A percentile compares a stretch with the other conserved stretches of the same genome.
phyloP scores from a whole-genome alignment of 164 flowering plant species.

The Kingdonia uniflora region DNA sequence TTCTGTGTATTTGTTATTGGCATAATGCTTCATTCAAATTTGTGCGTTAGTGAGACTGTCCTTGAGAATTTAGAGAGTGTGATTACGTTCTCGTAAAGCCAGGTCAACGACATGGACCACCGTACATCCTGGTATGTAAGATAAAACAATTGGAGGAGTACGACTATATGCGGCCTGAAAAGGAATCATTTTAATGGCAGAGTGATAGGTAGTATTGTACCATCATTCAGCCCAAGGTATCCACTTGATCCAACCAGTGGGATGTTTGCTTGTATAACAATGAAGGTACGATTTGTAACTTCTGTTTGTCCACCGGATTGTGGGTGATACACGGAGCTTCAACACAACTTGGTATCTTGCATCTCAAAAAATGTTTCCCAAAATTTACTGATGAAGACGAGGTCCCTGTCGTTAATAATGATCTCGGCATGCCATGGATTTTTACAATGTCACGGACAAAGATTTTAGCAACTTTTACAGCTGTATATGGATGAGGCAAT shows the following conservation, averaged over 20 bases:
- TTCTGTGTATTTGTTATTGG: not conserved
- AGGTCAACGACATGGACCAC: not conserved
- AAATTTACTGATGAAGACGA: conserved; percentile 1
- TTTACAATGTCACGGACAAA: not conserved
- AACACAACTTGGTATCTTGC: not conserved
- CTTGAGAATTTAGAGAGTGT: not conserved
- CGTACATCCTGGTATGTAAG: not conserved
- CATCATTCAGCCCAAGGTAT: conserved; percentile 5
- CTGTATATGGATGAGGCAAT: not conserved
- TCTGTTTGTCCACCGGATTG: conserved; percentile 4
- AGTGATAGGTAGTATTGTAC: conserved; percentile 9
- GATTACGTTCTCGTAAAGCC: not conserved
- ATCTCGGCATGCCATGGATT: conserved; percentile 6
- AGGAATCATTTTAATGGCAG: conserved; percentile 2
- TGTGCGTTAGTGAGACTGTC: not conserved
- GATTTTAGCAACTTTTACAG: not conserved
- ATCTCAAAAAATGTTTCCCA: not conserved
- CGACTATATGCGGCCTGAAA: conserved; percentile 4
- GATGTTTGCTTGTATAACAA: not conserved
- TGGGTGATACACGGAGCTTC: conserved; percentile 1
- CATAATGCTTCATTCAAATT: conserved; percentile 1
- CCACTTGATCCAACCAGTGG: not conserved
- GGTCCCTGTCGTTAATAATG: conserved; percentile 5
- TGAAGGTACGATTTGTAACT: not conserved
- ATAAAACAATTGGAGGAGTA: not conserved